Conservation (phyloP, 2,329 filamentous ascomycete species). For the Podosphaera leucotricha region DNA sequence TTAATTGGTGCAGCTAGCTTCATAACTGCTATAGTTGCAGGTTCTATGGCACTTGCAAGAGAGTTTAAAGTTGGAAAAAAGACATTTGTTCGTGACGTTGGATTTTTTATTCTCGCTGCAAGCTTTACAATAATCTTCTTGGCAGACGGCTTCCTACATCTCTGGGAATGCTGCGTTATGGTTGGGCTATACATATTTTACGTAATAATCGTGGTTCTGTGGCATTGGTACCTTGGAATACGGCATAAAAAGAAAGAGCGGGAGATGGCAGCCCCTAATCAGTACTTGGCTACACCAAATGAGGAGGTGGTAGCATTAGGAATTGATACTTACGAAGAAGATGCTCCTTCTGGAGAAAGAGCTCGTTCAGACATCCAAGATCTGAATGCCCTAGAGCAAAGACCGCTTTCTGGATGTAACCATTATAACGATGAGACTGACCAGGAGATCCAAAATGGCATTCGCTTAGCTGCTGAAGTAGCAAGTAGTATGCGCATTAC, state of each 20-base stretch:
- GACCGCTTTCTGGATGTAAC: conserved; percentile 20
- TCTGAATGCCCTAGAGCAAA: conserved; percentile 13
- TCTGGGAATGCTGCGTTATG: conserved; percentile 85
- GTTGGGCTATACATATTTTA: conserved; percentile 81
- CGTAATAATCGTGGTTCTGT: conserved; percentile 64
- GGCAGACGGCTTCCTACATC: conserved; percentile 55
- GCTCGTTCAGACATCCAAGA: conserved; percentile 12
- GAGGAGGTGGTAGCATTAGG: conserved; percentile 36
- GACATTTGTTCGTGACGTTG: conserved; percentile 76
- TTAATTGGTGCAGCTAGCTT: conserved; percentile 86
- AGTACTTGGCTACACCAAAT: conserved; percentile 38
- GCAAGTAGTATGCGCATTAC: conserved; percentile 81
- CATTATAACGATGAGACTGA: conserved; percentile 19
- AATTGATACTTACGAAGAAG: conserved; percentile 35
- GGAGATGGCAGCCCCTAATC: conserved; percentile 48
- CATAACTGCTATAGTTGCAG: conserved; percentile 87
- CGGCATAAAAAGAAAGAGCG: conserved; percentile 34
- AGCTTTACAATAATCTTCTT: conserved; percentile 73
- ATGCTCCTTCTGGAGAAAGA: conserved; percentile 18
- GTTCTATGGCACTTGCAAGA: conserved; percentile 89
- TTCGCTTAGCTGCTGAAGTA: conserved; percentile 56
- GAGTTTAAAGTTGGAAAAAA: conserved; percentile 79
- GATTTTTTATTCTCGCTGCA: conserved; percentile 75
- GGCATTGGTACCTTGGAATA: conserved; percentile 67
- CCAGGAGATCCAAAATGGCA: conserved; percentile 30